These are phyloP conservation scores for Pseudocercospora eumusae DNA, from an alignment of 2,329 filamentous ascomycete species.

Conservation along the genomic window DNA sequence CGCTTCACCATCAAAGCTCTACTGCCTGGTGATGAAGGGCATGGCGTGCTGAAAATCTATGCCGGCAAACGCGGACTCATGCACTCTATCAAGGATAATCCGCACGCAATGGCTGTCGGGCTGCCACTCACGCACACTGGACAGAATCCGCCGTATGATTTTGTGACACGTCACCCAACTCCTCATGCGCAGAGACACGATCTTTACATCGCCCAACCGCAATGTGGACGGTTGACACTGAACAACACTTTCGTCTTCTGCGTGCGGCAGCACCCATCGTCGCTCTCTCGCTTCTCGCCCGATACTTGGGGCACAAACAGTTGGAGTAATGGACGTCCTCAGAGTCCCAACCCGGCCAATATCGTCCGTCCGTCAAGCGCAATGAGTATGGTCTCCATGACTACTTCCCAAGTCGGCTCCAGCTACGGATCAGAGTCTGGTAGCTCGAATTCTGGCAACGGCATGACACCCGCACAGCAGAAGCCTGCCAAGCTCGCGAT, in stretches of 20 bases:
- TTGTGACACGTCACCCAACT: slow-evolving; percentile 88
- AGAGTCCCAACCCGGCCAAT: slow-evolving; percentile 51
- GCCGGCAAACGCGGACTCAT: slow-evolving; percentile 92
- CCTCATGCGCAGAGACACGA: slow-evolving; percentile 97
- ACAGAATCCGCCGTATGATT: slow-evolving; percentile 92
- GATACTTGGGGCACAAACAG: slow-evolving; percentile 42
- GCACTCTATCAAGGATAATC: slow-evolving; percentile 96
- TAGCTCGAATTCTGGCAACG: slow-evolving; percentile 54
- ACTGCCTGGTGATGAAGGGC: slow-evolving; percentile 86
- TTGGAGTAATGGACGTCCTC: slow-evolving; percentile 44
- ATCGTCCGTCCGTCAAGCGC: slow-evolving; percentile 59
- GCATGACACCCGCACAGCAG: slow-evolving; percentile 53
- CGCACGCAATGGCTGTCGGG: slow-evolving; percentile 84
- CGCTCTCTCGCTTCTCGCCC: slow-evolving; percentile 47
- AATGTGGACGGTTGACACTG: slow-evolving; percentile 81
- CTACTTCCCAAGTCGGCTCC: slow-evolving; percentile 53
- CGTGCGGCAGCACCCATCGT: slow-evolving; percentile 86
- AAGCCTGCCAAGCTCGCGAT: slow-evolving; percentile 97
- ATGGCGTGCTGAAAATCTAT: slow-evolving; percentile 85
- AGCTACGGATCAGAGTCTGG: slow-evolving; percentile 54
- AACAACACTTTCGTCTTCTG: slow-evolving; percentile 99
- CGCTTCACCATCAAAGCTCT: slow-evolving; percentile 91
- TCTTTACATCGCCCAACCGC: slow-evolving; percentile 93
- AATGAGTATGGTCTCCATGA: slow-evolving; percentile 61
- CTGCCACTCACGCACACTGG: slow-evolving; percentile 89